These are phyloP conservation scores for Diaporthe citriasiana DNA, from an alignment of 2,329 filamentous ascomycete species.

Conservation along the genomic window DNA sequence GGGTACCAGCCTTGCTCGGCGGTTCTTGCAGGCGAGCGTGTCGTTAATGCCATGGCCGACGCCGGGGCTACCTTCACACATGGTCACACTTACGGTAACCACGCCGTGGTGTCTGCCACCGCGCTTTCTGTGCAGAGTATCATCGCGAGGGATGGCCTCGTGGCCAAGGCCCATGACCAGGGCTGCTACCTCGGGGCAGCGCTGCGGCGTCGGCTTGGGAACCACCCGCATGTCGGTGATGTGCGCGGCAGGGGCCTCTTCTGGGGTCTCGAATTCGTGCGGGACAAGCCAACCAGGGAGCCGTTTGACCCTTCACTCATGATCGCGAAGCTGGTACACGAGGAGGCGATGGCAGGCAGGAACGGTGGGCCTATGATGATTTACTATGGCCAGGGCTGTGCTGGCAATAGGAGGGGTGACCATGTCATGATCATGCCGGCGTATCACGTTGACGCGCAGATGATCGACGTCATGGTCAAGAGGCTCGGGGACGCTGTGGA, in stretches of 20 bases:
- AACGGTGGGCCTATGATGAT: constrained; percentile 64
- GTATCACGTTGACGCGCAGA: constrained; percentile 67
- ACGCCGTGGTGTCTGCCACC: constrained; percentile 71
- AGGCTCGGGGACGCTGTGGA: constrained; percentile 60
- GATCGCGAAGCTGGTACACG: constrained; percentile 44
- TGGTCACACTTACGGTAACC: constrained; percentile 74
- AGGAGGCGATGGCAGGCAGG: constrained; percentile 47
- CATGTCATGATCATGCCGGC: constrained; percentile 74
- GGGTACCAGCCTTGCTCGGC: constrained; percentile 75
- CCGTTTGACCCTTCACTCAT: constrained; percentile 43
- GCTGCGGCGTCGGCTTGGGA: constrained; percentile 58
- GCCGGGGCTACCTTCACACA: constrained; percentile 58
- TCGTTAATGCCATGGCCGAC: constrained; percentile 60
- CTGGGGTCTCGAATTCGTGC: constrained; percentile 62
- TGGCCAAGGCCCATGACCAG: constrained; percentile 70
- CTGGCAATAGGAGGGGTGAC: constrained; percentile 69
- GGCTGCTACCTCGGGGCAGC: constrained; percentile 63
- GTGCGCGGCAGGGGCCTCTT: constrained; percentile 73
- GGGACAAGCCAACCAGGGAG: constrained; percentile 43
- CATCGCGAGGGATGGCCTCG: constrained; percentile 68
- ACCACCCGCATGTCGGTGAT: constrained; percentile 68
- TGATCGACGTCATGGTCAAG: constrained; percentile 68
- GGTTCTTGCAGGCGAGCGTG: constrained; percentile 66
- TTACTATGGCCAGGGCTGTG: constrained; percentile 72
- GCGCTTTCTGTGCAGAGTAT: constrained; percentile 74